A percentile compares a stretch with the other conserved stretches of the same genome.
These are phyloP conservation scores for Ceratocystis huliohia DNA, from an alignment of 2,329 filamentous ascomycete genomes.

Conservation along the genomic window DNA sequence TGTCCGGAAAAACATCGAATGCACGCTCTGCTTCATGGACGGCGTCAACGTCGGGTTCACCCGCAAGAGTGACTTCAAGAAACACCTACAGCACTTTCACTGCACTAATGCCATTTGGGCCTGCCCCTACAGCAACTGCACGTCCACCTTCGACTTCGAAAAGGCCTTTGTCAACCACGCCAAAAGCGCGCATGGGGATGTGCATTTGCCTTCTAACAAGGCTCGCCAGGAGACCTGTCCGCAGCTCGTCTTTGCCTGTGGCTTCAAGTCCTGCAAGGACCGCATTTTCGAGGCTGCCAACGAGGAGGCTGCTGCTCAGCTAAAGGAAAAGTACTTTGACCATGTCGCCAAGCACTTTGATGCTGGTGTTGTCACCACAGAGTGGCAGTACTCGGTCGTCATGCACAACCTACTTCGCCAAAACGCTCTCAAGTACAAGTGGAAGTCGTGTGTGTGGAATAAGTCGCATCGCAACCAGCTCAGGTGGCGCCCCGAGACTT, in stretches of 20 bases:
- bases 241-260: slow-evolving; percentile 35
- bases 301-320: slow-evolving; percentile 29
- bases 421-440: slow-evolving; percentile 32
- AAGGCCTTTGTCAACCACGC: slow-evolving; percentile 35
- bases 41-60: slow-evolving; percentile 36
- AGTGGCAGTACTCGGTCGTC: slow-evolving; percentile 35
- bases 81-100: slow-evolving; percentile 38
- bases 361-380: slow-evolving; percentile 32
- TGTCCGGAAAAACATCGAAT: slow-evolving; percentile 27
- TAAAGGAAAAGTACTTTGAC: slow-evolving; percentile 35
- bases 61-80: slow-evolving; percentile 38
- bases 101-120: slow-evolving; percentile 34
- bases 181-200: slow-evolving; percentile 34
- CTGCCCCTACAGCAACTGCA: slow-evolving; percentile 33
- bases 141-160: slow-evolving; percentile 35
- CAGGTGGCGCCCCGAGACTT: slow-evolving; percentile 32
- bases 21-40: slow-evolving; percentile 36
- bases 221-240: slow-evolving; percentile 33
- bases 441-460: slow-evolving; percentile 36
- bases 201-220: slow-evolving; percentile 31
- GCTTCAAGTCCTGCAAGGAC: slow-evolving; percentile 33
- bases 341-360: slow-evolving; percentile 38
- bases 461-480: slow-evolving; percentile 33
- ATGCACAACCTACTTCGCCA: slow-evolving; percentile 36
- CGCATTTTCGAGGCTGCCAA: slow-evolving; percentile 32